phyloP scores from a whole-genome alignment of 345 rosid genomes.

The Salix caprea region DNA sequence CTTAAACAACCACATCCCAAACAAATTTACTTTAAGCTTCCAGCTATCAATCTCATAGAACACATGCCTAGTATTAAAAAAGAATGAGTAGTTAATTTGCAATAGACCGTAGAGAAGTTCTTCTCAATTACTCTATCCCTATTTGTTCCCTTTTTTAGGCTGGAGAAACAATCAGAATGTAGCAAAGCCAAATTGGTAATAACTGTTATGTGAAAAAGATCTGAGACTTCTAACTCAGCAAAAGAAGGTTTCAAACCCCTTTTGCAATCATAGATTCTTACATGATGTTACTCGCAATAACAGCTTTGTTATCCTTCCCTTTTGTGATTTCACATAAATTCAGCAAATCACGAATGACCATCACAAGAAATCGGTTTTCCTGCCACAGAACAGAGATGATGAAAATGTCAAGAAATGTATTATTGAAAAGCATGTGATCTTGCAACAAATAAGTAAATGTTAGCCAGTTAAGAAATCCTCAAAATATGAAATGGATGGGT shows the following conservation, averaged over 20 bases:
- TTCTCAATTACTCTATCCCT: background rate
- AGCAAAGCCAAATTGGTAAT: background rate
- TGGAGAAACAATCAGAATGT: background rate
- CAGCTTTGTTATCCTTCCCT: slow-evolving; percentile 98
- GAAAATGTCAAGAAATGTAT: background rate
- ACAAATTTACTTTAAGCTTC: background rate
- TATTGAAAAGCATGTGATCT: background rate
- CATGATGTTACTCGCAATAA: slow-evolving; percentile 98
- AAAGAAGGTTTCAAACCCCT: background rate
- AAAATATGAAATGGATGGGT: background rate
- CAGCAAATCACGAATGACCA: slow-evolving; percentile 94
- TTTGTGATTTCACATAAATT: slow-evolving; percentile 96
- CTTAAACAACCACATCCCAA: background rate
- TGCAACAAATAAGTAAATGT: background rate
- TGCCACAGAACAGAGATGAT: slow-evolving; percentile 29
- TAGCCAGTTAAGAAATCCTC: background rate
- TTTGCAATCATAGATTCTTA: slow-evolving; percentile 36
- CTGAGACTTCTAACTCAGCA: background rate
- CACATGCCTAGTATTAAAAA: background rate
- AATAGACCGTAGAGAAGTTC: background rate
- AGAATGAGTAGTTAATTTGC: background rate
- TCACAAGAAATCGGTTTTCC: slow-evolving; percentile 98
- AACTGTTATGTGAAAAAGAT: background rate
- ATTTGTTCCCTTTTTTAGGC: background rate
- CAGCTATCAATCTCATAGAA: background rate